Percentiles rank a stretch among this genome's conserved stretches.
Conservation (phyloP, 257 asterid genomes). For the Nicotiana benthamiana region DNA sequence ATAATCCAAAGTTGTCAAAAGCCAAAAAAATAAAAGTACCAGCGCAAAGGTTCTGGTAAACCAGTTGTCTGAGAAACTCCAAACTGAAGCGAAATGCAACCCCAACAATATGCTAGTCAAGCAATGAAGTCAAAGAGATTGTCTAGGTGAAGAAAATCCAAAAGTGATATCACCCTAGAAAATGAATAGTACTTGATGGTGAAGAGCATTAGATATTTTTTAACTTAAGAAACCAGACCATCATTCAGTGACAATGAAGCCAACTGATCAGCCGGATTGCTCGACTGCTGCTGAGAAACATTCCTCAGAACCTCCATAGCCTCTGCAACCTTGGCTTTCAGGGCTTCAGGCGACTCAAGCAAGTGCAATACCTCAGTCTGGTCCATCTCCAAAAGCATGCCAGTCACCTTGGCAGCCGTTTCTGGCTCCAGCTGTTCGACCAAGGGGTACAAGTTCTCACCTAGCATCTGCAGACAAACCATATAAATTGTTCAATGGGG, state of each 20-base stretch:
- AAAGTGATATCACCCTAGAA: neutral
- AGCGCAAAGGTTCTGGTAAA: constrained; percentile 2
- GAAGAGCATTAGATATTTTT: neutral
- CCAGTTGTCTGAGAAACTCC: neutral
- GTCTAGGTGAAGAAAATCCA: neutral
- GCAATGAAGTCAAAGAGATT: neutral
- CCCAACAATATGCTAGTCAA: neutral
- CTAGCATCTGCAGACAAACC: constrained; percentile 51
- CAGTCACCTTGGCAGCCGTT: constrained; percentile 59
- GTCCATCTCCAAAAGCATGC: constrained; percentile 72
- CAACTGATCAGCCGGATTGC: constrained; percentile 47
- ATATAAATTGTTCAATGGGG: neutral
- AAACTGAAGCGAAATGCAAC: constrained; percentile 3
- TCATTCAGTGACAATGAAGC: constrained; percentile 53
- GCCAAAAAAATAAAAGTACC: neutral
- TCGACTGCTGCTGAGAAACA: constrained; percentile 52
- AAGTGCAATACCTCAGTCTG: constrained; percentile 56
- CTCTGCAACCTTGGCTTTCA: constrained; percentile 52
- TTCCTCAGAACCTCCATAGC: constrained; percentile 53
- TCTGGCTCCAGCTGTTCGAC: constrained; percentile 57
- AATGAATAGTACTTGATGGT: neutral
- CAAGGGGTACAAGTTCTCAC: constrained; percentile 50
- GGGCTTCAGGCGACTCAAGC: constrained; percentile 68
- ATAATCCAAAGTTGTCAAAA: neutral
- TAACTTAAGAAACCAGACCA: constrained; percentile 23